These are phyloP conservation scores for Boletales sp. DNA, from an alignment of 768 basidiomycete species.

Conservation along the genomic window DNA sequence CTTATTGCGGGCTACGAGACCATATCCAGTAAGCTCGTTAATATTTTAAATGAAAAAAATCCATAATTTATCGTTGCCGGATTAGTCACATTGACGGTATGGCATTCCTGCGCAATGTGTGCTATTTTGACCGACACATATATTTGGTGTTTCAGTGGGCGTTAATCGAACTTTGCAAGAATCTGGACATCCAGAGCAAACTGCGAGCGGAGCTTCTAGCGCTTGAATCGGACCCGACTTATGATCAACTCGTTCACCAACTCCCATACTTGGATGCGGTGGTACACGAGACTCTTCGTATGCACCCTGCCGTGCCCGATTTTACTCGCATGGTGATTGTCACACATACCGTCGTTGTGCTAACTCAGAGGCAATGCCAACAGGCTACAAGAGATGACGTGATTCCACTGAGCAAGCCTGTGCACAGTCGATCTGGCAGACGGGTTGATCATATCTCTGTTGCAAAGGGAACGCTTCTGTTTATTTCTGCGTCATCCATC, in stretches of 20 bases:
- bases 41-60: too few species aligned
- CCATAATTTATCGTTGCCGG: not conserved
- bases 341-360: not conserved
- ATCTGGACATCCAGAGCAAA: slow-evolving; percentile 44
- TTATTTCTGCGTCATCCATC: slow-evolving; percentile 41
- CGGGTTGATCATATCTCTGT: slow-evolving; percentile 38
- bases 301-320: slow-evolving; percentile 38
- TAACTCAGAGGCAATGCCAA: not conserved
- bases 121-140: not conserved
- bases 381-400: slow-evolving; percentile 49
- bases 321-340: slow-evolving; percentile 8
- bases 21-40: slow-evolving; percentile 11
- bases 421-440: slow-evolving; percentile 40
- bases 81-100: slow-evolving; percentile 17
- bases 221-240: slow-evolving; percentile 47
- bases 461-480: slow-evolving; percentile 43
- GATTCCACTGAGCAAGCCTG: slow-evolving; percentile 49
- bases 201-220: slow-evolving; percentile 47
- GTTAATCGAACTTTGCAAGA: slow-evolving; percentile 49
- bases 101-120: not conserved
- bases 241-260: slow-evolving; percentile 46
- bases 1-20: slow-evolving; percentile 23
- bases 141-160: slow-evolving; percentile 41
- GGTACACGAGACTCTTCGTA: slow-evolving; percentile 41
- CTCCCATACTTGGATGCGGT: slow-evolving; percentile 56